Conservation (phyloP, 352 stramenopile species). For the Phytophthora hibernalis region DNA sequence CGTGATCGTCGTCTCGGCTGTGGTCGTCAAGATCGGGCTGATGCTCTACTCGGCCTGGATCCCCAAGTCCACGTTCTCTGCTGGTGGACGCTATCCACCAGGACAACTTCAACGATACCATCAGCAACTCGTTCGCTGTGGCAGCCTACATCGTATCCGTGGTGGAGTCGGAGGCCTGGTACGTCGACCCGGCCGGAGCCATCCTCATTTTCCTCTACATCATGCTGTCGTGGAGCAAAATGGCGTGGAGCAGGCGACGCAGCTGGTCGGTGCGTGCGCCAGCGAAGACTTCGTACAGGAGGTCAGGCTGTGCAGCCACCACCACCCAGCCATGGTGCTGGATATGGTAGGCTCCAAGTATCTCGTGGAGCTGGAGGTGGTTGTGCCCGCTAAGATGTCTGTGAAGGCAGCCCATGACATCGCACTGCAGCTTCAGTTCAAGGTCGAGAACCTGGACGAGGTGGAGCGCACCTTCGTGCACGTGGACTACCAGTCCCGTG, state of each 20-base stretch:
- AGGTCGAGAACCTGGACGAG: constrained; percentile 91
- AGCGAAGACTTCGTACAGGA: constrained; percentile 92
- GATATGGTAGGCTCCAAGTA: constrained; percentile 94
- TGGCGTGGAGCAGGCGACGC: constrained; percentile 93
- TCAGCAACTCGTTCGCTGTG: constrained; percentile 92
- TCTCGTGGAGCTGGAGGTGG: constrained; percentile 94
- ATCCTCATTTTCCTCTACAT: constrained; percentile 95
- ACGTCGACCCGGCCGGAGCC: constrained; percentile 90
- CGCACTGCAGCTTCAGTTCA: constrained; percentile 94
- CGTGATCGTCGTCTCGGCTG: constrained; percentile 69
- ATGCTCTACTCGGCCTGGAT: constrained; percentile 74
- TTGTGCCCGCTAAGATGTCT: constrained; percentile 90
- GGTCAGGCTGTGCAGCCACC: constrained; percentile 78
- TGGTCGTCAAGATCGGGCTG: constrained; percentile 76
- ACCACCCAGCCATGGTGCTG: constrained; percentile 78
- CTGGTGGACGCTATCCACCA: constrained; percentile 76
- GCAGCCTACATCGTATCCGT: constrained; percentile 69
- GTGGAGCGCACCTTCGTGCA: constrained; percentile 96
- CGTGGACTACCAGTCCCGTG: constrained; percentile 92
- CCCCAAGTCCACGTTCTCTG: constrained; percentile 57
- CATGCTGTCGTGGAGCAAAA: constrained; percentile 91
- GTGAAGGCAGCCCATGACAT: constrained; percentile 94
- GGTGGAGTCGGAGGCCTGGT: constrained; percentile 74
- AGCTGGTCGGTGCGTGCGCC: constrained; percentile 71
- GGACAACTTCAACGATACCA: constrained; percentile 96